Evolutionary conservation across 345 rosid species (phyloP).

Genomic region (Syzygium aromaticum): DNA sequence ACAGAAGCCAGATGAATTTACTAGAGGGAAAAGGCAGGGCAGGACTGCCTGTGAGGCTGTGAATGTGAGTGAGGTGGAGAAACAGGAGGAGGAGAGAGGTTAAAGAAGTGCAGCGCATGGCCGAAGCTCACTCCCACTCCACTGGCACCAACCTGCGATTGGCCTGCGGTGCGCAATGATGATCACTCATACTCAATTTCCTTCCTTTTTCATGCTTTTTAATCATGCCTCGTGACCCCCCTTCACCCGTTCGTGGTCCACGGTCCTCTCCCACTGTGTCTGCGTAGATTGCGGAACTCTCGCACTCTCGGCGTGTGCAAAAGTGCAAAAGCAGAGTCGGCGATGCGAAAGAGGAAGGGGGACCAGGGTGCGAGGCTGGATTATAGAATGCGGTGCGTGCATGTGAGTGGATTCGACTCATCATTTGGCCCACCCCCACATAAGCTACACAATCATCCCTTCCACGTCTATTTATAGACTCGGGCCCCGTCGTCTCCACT

Average conservation of each 20-base stretch:
- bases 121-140: neutral
- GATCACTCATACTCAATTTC: neutral
- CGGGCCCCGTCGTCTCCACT: neutral
- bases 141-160: constrained; percentile 1
- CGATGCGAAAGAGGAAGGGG: constrained; percentile 2
- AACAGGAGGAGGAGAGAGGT: neutral
- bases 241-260: neutral
- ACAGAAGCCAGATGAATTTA: neutral
- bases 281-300: neutral
- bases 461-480: neutral
- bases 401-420: constrained; percentile 10
- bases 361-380: neutral
- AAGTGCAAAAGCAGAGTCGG: neutral
- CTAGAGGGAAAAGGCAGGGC: neutral
- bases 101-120: neutral
- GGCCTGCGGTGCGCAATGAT: constrained; percentile 5
- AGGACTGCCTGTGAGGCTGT: neutral
- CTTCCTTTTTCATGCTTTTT: neutral
- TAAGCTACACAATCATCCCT: neutral
- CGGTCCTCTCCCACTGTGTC: neutral
- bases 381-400: neutral
- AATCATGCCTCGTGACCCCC: neutral
- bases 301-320: neutral
- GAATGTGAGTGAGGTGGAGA: neutral
- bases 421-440: constrained; percentile 21